Evolutionary conservation across 2,329 filamentous ascomycete genomes (phyloP), one percentile per base, ranked within the genome.

Genomic region (Colletotrichum sp.): DNA sequence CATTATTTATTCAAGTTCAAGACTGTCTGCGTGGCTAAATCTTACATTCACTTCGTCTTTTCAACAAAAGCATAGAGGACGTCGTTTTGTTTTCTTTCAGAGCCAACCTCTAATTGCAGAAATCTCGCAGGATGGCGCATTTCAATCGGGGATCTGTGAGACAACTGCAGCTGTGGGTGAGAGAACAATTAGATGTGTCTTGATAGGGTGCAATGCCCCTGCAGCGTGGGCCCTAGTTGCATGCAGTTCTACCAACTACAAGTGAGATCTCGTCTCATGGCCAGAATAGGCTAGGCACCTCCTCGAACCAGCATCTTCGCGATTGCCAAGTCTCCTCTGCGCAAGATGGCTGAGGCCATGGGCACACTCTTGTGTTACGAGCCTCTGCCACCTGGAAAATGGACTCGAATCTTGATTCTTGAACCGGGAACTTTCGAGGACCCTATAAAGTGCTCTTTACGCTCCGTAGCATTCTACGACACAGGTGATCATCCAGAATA

Each of bases 21-120:
- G 43, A 2, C 43, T 52, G 10, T 13, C 1, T 4, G 43, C 3
- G 43, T 21, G 4, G 0, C 10, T 0, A 6, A 52, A 3, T 7
- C 0, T 4, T 5, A 13, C 6, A 21, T 1, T 52, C 18, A 13
- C 43, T 2, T 8, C 2, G 12, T 52, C n/a, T 21, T 12, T 24
- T 52, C n/a, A 52, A 21, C 10, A 21, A n/a, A 52, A 52, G 43
- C 6, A 13, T 21, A 21, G 6, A 21, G 3, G 2, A 8, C 1
- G n/a, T 8, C n/a, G 2, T 52, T 52, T 8, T 13, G 10, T 21
- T 52, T 13, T 21, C 10, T 52, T 21, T 24, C 10, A 0, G n/a
- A 5, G 4, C 43, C 43, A 13, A 4, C 4, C 4, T 21, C 6
- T 21, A 52, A 7, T 13, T 52, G 10, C n/a, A 8, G 43, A 52